Percentiles rank a stretch among this genome's conserved stretches.
Conservation (phyloP, 1,284 basidiomycete genomes). For the Rhodotorula sp. region DNA sequence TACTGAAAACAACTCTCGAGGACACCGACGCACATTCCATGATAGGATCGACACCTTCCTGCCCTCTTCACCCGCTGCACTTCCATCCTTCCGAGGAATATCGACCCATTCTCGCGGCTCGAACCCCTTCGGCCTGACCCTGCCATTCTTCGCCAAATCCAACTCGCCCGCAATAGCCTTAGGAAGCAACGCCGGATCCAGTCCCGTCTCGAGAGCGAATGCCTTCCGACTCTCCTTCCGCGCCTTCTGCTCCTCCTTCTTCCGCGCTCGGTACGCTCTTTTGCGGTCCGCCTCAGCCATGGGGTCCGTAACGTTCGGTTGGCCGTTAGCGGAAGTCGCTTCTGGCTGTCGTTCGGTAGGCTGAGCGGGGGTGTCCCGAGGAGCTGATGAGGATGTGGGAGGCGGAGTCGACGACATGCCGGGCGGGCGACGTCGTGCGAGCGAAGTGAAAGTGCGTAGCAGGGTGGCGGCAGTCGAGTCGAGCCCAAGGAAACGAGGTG, state of each 20-base stretch:
- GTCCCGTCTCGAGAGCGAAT: slow-evolving; percentile 16
- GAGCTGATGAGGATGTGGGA: neutral
- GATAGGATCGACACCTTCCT: slow-evolving; percentile 34
- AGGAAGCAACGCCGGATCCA: slow-evolving; percentile 22
- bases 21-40: slow-evolving; percentile 40
- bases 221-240: slow-evolving; percentile 25
- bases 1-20: neutral
- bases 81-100: neutral
- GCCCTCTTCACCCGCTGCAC: neutral
- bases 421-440: neutral
- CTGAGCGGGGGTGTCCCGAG: too few relatives aligned
- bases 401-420: neutral
- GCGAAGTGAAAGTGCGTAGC: neutral
- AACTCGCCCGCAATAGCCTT: slow-evolving; percentile 9
- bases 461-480: neutral
- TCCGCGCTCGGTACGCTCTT: slow-evolving; percentile 16
- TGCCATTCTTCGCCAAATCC: neutral
- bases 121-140: slow-evolving; percentile 21
- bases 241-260: slow-evolving; percentile 26
- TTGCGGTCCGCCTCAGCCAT: slow-evolving; percentile 14
- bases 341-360: too few relatives aligned
- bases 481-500: neutral
- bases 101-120: slow-evolving; percentile 28
- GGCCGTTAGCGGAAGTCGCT: neutral
- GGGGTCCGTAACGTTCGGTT: neutral